Percentiles rank a stretch among this genome's conserved stretches.
Conservation (phyloP, 306 rosid species). For the Parietaria judaica region DNA sequence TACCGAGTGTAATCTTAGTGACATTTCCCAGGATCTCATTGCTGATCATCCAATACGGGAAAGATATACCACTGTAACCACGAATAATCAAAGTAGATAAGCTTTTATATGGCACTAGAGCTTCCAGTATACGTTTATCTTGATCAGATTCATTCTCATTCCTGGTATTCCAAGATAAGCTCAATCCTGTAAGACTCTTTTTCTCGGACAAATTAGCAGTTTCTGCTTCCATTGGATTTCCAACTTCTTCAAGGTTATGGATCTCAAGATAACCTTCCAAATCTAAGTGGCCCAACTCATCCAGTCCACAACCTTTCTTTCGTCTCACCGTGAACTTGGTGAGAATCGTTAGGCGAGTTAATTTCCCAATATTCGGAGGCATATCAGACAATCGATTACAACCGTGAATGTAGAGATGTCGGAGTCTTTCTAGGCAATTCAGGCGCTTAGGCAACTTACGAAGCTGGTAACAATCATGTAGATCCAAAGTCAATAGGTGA, state of each 20-base stretch:
- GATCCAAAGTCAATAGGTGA: conserved; percentile 4
- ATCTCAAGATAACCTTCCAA: background rate
- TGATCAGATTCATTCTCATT: conserved; percentile 1
- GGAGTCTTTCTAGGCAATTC: background rate
- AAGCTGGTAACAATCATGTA: background rate
- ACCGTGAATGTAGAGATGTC: conserved; percentile 1
- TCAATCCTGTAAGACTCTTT: conserved; percentile 1
- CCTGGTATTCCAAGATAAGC: background rate
- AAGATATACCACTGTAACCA: background rate
- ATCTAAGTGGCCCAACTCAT: background rate
- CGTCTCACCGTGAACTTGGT: background rate
- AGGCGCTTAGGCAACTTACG: conserved; percentile 1
- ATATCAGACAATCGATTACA: background rate
- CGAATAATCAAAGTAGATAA: background rate
- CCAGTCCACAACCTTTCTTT: background rate
- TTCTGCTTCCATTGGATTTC: background rate
- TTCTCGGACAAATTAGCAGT: conserved; percentile 4
- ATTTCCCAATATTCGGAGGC: conserved; percentile 4
- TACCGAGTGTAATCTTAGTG: background rate
- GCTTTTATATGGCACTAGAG: background rate
- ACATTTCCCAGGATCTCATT: conserved; percentile 7
- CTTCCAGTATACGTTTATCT: background rate
- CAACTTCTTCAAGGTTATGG: conserved; percentile 1
- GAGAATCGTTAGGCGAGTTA: conserved; percentile 2
- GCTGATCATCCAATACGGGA: conserved; percentile 4